Conservation (phyloP, 75 land plant species). For the Cupressus sempervirens region DNA sequence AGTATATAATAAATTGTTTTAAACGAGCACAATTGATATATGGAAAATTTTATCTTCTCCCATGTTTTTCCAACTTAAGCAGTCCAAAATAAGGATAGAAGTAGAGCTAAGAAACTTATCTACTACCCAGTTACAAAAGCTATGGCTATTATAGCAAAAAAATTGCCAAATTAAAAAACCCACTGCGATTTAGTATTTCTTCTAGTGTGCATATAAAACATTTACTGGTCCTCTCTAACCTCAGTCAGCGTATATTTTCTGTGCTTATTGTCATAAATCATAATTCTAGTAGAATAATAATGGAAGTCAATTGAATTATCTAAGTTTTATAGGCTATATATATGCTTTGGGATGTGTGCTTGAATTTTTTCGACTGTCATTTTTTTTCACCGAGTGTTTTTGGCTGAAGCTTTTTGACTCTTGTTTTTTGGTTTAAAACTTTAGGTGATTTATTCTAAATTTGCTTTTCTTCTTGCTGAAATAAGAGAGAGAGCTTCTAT, state of each 20-base stretch:
- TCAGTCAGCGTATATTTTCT: not conserved
- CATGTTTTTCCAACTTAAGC: not conserved
- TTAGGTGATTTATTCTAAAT: not conserved
- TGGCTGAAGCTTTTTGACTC: not conserved
- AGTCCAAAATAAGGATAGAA: constrained; percentile 1
- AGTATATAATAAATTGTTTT: not conserved
- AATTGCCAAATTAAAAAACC: not conserved
- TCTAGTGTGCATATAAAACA: not conserved
- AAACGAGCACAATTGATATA: not conserved
- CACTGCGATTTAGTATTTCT: not conserved
- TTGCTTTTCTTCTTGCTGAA: constrained; percentile 1
- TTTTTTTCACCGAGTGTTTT: not conserved
- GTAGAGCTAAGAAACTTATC: not conserved
- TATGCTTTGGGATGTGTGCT: not conserved
- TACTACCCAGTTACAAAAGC: not conserved
- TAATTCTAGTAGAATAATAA: not conserved
- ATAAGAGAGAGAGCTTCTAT: not conserved
- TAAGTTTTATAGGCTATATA: not conserved
- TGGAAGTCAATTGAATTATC: not conserved
- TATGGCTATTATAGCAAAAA: not conserved
- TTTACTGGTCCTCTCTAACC: not conserved
- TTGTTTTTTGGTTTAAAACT: not conserved
- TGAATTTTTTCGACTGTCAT: not conserved
- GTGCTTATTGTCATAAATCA: not conserved
- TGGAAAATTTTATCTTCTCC: not conserved